phyloP scores from a whole-genome alignment of 2,329 filamentous ascomycete species.

The Apiospora pterosperma region DNA sequence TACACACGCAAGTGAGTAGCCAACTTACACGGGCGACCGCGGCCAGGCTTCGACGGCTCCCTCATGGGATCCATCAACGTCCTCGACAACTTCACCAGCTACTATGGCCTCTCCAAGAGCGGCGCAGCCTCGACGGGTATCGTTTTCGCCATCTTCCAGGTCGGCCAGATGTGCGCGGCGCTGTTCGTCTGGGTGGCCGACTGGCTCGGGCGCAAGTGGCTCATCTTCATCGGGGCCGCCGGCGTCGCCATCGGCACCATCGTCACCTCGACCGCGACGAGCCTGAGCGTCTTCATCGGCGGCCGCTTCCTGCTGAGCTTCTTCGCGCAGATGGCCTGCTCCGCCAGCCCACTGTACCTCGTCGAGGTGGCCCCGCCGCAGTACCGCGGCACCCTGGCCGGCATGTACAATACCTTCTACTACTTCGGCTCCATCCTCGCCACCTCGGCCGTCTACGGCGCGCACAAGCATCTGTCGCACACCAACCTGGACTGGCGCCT shows the following conservation, averaged over 20 bases:
- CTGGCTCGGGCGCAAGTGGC: slow-evolving; percentile 38
- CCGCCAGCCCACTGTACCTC: slow-evolving; percentile 56
- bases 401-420: slow-evolving; percentile 44
- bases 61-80: slow-evolving; percentile 43
- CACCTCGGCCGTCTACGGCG: slow-evolving; percentile 27
- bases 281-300: slow-evolving; percentile 46
- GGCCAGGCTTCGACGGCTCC: slow-evolving; percentile 35
- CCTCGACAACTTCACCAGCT: slow-evolving; percentile 36
- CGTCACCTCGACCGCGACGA: slow-evolving; percentile 43
- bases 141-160: slow-evolving; percentile 40
- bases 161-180: slow-evolving; percentile 40
- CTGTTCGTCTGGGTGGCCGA: slow-evolving; percentile 42
- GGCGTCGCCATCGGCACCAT: slow-evolving; percentile 48
- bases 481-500: slow-evolving; percentile 29
- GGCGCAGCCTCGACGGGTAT: slow-evolving; percentile 39
- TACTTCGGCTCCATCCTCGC: slow-evolving; percentile 31
- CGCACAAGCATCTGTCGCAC: slow-evolving; percentile 23
- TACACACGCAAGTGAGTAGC: slow-evolving; percentile 14
- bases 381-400: slow-evolving; percentile 55
- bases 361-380: slow-evolving; percentile 59
- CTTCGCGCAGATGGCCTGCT: slow-evolving; percentile 53
- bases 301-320: slow-evolving; percentile 47
- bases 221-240: slow-evolving; percentile 42
- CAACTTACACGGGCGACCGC: neutral
- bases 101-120: slow-evolving; percentile 31